These are phyloP conservation scores for Halophytophthora batemanensis DNA, from an alignment of 352 stramenopile species.

Conservation along the genomic window DNA sequence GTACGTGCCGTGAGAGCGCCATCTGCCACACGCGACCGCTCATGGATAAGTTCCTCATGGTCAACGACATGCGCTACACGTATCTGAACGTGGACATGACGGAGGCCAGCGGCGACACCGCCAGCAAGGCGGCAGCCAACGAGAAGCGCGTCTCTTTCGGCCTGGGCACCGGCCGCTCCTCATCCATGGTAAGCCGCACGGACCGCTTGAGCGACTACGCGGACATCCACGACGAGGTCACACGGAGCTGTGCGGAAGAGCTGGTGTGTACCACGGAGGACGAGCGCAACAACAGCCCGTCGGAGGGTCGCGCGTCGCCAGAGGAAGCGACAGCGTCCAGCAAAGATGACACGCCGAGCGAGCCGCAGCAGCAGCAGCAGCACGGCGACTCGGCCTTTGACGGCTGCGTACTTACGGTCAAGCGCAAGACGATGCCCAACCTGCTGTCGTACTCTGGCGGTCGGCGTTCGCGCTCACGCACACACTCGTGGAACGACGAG, in stretches of 20 bases:
- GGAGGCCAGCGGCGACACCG: slow-evolving; percentile 42
- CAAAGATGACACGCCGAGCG: background rate
- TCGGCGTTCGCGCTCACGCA: slow-evolving; percentile 30
- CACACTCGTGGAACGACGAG: slow-evolving; percentile 62
- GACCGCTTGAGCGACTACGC: slow-evolving; percentile 34
- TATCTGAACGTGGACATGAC: slow-evolving; percentile 85
- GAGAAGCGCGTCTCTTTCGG: slow-evolving; percentile 23
- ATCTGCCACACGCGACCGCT: slow-evolving; percentile 69
- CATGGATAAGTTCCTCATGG: slow-evolving; percentile 88
- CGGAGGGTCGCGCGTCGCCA: background rate
- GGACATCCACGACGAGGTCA: slow-evolving; percentile 31
- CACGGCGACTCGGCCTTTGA: slow-evolving; percentile 17
- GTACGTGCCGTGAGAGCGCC: slow-evolving; percentile 65
- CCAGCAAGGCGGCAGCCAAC: slow-evolving; percentile 36
- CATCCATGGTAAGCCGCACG: slow-evolving; percentile 28
- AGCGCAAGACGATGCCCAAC: slow-evolving; percentile 47
- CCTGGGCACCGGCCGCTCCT: slow-evolving; percentile 15
- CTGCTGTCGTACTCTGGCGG: slow-evolving; percentile 48
- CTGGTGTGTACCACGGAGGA: slow-evolving; percentile 1
- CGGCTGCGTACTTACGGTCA: slow-evolving; percentile 33
- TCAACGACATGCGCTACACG: slow-evolving; percentile 88
- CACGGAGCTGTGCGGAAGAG: slow-evolving; percentile 27
- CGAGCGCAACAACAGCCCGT: background rate
- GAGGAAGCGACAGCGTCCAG: slow-evolving; percentile 1
- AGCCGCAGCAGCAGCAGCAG: slow-evolving; percentile 6